Evolutionary conservation across 192 early-diverging fungal species (phyloP).

Genomic region (Fimicolochytrium jonesii): DNA sequence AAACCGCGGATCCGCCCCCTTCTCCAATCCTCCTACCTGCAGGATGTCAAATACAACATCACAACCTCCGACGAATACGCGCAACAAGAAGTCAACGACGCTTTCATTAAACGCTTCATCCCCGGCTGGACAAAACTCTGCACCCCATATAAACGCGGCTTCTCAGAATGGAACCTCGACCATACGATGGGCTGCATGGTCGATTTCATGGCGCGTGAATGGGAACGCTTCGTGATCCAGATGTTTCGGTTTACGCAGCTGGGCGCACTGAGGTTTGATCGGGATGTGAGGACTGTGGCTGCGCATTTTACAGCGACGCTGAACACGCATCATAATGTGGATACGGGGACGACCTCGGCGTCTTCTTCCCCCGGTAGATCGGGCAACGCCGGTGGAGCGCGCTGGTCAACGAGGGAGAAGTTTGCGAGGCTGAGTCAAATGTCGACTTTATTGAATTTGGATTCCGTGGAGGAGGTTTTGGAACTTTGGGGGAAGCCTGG

Average conservation of each 20-base stretch:
- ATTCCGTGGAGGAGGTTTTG: conserved; percentile 65
- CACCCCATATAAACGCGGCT: conserved; percentile 50
- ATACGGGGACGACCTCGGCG: neutral
- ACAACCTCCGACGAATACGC: conserved; percentile 92
- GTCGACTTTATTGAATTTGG: conserved; percentile 76
- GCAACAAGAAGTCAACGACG: conserved; percentile 60
- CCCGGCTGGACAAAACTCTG: conserved; percentile 61
- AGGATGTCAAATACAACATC: conserved; percentile 84
- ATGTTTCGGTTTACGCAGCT: conserved; percentile 81
- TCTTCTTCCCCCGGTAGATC: no score
- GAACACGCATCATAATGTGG: no score
- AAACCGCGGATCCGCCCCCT: conserved; percentile 76
- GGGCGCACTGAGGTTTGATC: conserved; percentile 89
- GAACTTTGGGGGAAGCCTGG: conserved; percentile 67
- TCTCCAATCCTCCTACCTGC: conserved; percentile 74
- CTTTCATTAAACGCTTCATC: conserved; percentile 78
- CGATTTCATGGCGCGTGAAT: conserved; percentile 71
- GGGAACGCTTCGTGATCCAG: conserved; percentile 80
- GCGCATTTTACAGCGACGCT: conserved; percentile 26
- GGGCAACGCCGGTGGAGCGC: no score
- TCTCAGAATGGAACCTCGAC: conserved; percentile 68
- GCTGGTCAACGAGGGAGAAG: conserved; percentile 63
- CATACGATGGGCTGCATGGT: conserved; percentile 60
- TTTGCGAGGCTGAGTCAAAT: conserved; percentile 83
- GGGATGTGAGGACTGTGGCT: conserved; percentile 75